Evolutionary conservation across 2,329 filamentous ascomycete genomes (phyloP).

Genomic region (Trichoderma sp.): DNA sequence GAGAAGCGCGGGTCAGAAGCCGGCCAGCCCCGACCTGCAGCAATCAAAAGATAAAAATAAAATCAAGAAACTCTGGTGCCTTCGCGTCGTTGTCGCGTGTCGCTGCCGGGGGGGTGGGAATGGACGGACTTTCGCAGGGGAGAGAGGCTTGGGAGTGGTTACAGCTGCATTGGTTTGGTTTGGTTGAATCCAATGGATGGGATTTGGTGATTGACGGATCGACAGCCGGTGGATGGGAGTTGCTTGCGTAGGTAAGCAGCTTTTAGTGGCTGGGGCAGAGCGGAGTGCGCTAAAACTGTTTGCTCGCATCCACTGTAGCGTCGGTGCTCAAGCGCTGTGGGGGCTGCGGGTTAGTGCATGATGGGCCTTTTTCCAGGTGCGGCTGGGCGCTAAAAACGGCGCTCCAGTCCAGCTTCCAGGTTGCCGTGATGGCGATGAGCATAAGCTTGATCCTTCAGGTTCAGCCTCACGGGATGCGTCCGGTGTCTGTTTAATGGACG

Average conservation of each 20-base stretch:
- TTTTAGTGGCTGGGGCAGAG: not conserved
- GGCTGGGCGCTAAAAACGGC: not conserved
- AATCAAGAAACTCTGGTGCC: not conserved
- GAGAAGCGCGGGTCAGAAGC: not conserved
- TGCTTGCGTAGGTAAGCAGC: constrained; percentile 16
- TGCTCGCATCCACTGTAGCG: not conserved
- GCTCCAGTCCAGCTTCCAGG: not conserved
- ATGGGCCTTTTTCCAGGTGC: not conserved
- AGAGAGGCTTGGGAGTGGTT: not conserved
- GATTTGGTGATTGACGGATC: constrained; percentile 12
- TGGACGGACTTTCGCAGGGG: constrained; percentile 1
- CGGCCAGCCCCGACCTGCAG: not conserved
- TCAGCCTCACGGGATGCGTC: not conserved
- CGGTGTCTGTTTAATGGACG: not conserved
- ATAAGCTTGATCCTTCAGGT: not conserved
- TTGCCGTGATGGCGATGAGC: not conserved
- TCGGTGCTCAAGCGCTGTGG: not conserved
- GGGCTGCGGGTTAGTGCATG: not conserved
- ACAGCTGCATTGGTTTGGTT: constrained; percentile 3
- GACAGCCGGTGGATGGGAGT: not conserved
- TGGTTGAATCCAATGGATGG: not conserved
- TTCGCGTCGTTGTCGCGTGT: constrained; percentile 10
- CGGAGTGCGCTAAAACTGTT: not conserved
- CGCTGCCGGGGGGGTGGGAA: not conserved
- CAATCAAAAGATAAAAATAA: not conserved